phyloP scores from a whole-genome alignment of 805 yeast genomes.

The Zygoascus bituminiphila region DNA sequence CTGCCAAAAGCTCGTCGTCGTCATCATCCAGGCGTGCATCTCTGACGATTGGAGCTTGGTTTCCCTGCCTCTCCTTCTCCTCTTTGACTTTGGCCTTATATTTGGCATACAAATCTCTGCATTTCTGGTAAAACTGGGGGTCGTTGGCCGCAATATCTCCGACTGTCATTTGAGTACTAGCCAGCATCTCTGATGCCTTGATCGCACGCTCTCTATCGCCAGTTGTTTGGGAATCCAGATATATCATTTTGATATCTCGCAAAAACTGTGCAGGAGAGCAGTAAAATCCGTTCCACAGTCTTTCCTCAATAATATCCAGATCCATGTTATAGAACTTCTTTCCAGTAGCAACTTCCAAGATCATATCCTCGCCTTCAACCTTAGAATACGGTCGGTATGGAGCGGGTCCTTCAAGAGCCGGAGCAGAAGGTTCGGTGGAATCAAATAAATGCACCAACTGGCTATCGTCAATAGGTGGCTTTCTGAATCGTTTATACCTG shows the following conservation, averaged over 20 bases:
- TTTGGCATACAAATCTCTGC: constrained; percentile 62
- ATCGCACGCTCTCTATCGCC: constrained; percentile 79
- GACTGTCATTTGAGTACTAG: constrained; percentile 91
- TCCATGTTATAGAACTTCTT: constrained; percentile 78
- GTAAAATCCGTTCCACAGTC: constrained; percentile 94
- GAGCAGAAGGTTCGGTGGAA: constrained; percentile 30
- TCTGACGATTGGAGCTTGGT: constrained; percentile 8
- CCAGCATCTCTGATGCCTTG: constrained; percentile 88
- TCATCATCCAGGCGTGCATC: constrained; percentile 7
- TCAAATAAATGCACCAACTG: constrained; percentile 72
- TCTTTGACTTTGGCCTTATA: constrained; percentile 19
- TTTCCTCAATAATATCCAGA: constrained; percentile 84
- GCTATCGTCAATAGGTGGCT: constrained; percentile 80
- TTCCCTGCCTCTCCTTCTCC: constrained; percentile 8
- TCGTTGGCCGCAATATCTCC: constrained; percentile 58
- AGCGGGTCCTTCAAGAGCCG: constrained; percentile 1
- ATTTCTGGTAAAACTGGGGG: constrained; percentile 65
- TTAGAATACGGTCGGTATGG: constrained; percentile 16
- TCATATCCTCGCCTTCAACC: constrained; percentile 60
- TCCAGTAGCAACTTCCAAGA: constrained; percentile 71
- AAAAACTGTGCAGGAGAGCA: constrained; percentile 87
- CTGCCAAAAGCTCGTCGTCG: not conserved
- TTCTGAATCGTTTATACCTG: constrained; percentile 81
- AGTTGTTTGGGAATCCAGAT: constrained; percentile 59
- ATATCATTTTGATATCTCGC: constrained; percentile 76